phyloP scores from a whole-genome alignment of 1,284 basidiomycete species.

The Marasmius sp. region DNA sequence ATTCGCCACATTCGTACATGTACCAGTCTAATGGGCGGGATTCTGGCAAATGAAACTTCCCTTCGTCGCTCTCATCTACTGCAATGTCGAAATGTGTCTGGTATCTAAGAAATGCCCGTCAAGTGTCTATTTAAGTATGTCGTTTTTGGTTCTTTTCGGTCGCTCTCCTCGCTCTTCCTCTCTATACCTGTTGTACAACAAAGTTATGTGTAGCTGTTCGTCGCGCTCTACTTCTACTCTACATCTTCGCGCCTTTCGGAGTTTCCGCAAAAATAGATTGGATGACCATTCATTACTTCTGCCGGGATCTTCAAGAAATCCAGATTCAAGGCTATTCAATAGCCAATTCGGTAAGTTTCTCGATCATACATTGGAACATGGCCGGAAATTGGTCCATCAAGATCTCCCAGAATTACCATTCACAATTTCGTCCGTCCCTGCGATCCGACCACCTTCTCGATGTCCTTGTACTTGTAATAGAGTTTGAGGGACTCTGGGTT shows the following conservation, averaged over 20 bases:
- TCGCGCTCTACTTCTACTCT: no score
- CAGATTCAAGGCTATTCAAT: no score
- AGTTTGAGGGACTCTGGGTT: conserved; percentile 63
- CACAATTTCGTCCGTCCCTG: background rate
- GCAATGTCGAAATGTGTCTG: no score
- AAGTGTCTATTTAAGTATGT: background rate
- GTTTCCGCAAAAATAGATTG: no score
- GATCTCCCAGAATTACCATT: background rate
- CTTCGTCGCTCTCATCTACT: background rate
- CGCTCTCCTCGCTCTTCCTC: background rate
- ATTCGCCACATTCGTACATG: conserved; percentile 7
- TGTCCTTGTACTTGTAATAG: conserved; percentile 59
- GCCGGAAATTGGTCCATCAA: no score
- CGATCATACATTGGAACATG: no score
- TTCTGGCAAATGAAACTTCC: background rate
- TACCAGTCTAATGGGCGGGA: conserved; percentile 12
- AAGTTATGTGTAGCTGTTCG: no score
- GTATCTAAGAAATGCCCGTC: background rate
- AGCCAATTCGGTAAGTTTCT: no score
- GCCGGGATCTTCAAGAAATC: no score
- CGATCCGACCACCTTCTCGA: conserved; percentile 26
- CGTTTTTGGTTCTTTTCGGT: background rate
- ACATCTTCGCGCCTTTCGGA: no score
- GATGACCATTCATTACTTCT: no score
- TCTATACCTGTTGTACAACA: background rate